Percentiles rank a stretch among this genome's conserved stretches.
Conservation (phyloP, 345 rosid species). For the Euclidium syriacum region DNA sequence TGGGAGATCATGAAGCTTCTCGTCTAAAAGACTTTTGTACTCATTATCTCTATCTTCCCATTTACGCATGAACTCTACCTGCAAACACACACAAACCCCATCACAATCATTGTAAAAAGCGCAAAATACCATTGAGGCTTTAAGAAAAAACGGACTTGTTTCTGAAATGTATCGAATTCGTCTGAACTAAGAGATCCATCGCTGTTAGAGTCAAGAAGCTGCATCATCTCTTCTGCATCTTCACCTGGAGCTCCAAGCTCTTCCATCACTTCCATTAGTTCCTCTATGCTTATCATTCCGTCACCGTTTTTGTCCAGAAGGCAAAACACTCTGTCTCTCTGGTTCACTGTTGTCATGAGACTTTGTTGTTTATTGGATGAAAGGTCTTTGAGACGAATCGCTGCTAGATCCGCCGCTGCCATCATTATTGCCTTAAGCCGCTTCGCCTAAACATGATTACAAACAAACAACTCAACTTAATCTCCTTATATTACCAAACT, state of each 20-base stretch:
- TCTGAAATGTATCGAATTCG: constrained; percentile 73
- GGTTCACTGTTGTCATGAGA: constrained; percentile 40
- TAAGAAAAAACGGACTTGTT: constrained; percentile 49
- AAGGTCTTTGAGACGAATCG: constrained; percentile 76
- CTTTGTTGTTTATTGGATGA: constrained; percentile 49
- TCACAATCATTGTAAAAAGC: not conserved
- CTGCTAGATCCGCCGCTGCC: constrained; percentile 96
- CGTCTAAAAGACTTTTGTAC: constrained; percentile 48
- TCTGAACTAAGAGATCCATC: constrained; percentile 94
- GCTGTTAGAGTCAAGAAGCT: constrained; percentile 83
- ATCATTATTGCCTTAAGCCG: constrained; percentile 86
- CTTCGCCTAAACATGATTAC: constrained; percentile 46
- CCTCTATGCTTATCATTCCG: constrained; percentile 94
- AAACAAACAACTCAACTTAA: not conserved
- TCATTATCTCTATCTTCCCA: constrained; percentile 63
- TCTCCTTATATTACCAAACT: not conserved
- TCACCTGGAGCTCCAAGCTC: constrained; percentile 95
- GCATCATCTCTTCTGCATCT: constrained; percentile 93
- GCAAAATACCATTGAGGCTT: not conserved
- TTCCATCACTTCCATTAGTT: constrained; percentile 92
- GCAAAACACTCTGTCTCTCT: constrained; percentile 60
- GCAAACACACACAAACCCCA: constrained; percentile 1
- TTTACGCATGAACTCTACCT: constrained; percentile 75
- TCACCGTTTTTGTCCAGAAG: constrained; percentile 88
- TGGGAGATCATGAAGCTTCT: constrained; percentile 53